Conservation (phyloP, 2,329 filamentous ascomycete species). For the Neopestalotiopsis sp. region DNA sequence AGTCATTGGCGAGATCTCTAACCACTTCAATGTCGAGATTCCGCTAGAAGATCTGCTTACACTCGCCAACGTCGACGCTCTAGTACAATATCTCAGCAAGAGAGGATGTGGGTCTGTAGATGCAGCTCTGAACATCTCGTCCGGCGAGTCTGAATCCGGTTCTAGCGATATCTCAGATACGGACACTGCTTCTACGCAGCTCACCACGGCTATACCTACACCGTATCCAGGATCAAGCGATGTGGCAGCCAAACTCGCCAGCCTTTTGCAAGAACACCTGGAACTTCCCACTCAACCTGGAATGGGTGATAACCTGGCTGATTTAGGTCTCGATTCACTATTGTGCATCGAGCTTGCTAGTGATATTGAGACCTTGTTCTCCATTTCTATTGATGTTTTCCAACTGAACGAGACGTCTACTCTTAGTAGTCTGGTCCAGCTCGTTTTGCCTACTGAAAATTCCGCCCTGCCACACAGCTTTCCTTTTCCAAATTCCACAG, state of each 20-base stretch:
- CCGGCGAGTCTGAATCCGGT: too few relatives aligned
- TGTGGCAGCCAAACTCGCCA: too few relatives aligned
- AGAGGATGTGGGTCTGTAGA: too few relatives aligned
- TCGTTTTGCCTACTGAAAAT: not conserved
- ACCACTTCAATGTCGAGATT: not conserved
- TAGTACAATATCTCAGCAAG: too few relatives aligned
- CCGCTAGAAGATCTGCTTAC: not conserved
- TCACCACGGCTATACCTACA: too few relatives aligned
- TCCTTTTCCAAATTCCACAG: too few relatives aligned
- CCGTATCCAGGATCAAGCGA: too few relatives aligned
- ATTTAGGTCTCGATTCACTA: not conserved
- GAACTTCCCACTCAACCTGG: too few relatives aligned
- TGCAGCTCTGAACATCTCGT: too few relatives aligned
- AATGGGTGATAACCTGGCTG: not conserved
- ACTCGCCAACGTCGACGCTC: not conserved
- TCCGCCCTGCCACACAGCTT: not conserved
- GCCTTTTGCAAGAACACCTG: too few relatives aligned
- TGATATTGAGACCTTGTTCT: not conserved
- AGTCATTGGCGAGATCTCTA: not conserved
- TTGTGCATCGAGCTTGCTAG: not conserved
- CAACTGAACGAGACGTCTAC: not conserved
- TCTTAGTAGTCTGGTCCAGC: not conserved
- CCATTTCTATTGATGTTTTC: not conserved
- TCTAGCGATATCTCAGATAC: too few relatives aligned
- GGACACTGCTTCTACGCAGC: too few relatives aligned